These are phyloP conservation scores for Neckera pumila DNA, from an alignment of 225 moss, liverwort and hornwort species.

Conservation along the genomic window DNA sequence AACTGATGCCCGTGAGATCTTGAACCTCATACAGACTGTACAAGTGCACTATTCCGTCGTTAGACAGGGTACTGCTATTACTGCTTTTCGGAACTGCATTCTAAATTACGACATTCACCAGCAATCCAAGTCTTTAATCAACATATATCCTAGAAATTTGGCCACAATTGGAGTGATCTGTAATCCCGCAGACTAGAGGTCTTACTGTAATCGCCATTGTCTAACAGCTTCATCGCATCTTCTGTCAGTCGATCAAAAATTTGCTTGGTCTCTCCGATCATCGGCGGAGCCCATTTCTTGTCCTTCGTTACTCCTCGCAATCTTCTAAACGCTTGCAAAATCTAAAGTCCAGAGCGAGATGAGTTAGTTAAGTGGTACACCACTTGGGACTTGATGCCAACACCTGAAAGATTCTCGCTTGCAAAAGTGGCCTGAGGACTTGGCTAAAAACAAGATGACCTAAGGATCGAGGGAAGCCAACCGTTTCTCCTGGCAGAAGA, in stretches of 20 bases:
- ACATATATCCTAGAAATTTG: not conserved
- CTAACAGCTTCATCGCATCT: conserved; percentile 90
- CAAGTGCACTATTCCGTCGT: not conserved
- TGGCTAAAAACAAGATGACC: not conserved
- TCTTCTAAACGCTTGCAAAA: conserved; percentile 80
- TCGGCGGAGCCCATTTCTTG: conserved; percentile 56
- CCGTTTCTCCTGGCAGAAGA: conserved; percentile 83
- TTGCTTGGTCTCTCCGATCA: conserved; percentile 60
- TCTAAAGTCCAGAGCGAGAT: conserved; percentile 15
- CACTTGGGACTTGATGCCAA: not conserved
- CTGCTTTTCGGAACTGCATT: not conserved
- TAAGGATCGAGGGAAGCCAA: conserved; percentile 6
- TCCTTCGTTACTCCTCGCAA: conserved; percentile 68
- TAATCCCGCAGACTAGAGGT: not conserved
- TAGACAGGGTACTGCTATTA: not conserved
- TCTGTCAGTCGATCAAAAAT: conserved; percentile 82
- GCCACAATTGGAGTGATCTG: not conserved
- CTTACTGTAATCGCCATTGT: conserved; percentile 92
- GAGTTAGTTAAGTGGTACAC: not conserved
- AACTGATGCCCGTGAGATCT: not conserved
- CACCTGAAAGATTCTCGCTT: not conserved
- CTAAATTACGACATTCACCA: not conserved
- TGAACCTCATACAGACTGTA: not conserved
- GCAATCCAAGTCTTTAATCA: not conserved
- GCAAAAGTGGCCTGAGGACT: not conserved